phyloP scores from a whole-genome alignment of 2,329 filamentous ascomycete genomes.

The Curvularia sp. region DNA sequence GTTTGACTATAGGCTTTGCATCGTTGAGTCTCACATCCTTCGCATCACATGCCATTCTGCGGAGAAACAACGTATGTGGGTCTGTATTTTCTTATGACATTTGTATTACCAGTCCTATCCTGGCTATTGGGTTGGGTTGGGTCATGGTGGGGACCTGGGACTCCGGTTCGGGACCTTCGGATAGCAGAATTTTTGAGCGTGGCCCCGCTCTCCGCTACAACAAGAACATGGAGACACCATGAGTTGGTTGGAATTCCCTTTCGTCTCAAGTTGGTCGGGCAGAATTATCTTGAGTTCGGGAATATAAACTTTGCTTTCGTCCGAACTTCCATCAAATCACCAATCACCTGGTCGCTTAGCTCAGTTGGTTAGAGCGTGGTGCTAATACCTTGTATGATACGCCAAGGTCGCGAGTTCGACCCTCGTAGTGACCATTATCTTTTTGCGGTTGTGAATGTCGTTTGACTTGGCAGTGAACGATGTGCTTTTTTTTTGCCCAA shows the following conservation, averaged over 20 bases:
- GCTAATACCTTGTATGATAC: constrained; percentile 5
- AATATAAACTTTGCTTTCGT: neutral
- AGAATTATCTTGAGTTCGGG: neutral
- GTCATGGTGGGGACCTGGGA: neutral
- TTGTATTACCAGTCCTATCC: neutral
- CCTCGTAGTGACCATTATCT: constrained; percentile 31
- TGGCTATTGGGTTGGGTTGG: neutral
- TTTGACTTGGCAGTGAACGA: neutral
- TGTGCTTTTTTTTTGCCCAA: neutral
- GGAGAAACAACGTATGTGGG: neutral
- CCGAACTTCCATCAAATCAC: constrained; percentile 13
- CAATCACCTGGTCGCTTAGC: constrained; percentile 27
- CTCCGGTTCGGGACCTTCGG: neutral
- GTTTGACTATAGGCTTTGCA: neutral
- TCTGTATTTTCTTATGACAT: neutral
- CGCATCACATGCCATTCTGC: neutral
- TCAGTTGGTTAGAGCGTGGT: constrained; percentile 9
- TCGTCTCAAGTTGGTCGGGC: neutral
- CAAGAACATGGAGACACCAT: neutral
- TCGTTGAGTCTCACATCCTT: neutral
- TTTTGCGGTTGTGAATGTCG: neutral
- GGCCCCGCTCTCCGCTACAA: neutral
- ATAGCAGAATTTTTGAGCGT: neutral
- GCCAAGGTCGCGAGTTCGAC: constrained; percentile 18
- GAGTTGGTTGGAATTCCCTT: neutral